These are phyloP conservation scores for Leptographium radiaticola DNA, from an alignment of 2,329 filamentous ascomycete genomes.

Conservation along the genomic window DNA sequence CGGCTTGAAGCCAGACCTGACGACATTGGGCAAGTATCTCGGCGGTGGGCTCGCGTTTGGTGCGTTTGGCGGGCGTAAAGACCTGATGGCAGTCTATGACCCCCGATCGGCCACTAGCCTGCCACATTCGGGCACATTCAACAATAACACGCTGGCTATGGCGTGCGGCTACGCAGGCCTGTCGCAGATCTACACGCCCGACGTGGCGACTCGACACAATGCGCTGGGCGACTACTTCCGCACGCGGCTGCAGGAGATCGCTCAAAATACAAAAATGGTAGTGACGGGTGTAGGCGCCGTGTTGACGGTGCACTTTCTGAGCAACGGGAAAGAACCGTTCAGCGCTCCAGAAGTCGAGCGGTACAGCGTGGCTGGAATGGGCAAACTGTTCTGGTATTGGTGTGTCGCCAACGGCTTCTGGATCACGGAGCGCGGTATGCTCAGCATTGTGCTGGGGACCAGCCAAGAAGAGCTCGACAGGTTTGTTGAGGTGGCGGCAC, in stretches of 20 bases:
- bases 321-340: not conserved
- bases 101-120: constrained; percentile 30
- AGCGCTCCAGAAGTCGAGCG: constrained; percentile 7
- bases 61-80: constrained; percentile 37
- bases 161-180: constrained; percentile 33
- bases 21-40: constrained; percentile 43
- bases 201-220: constrained; percentile 19
- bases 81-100: constrained; percentile 64
- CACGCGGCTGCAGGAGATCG: constrained; percentile 17
- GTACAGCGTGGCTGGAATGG: constrained; percentile 9
- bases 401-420: constrained; percentile 10
- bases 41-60: constrained; percentile 47
- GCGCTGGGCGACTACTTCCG: constrained; percentile 18
- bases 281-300: constrained; percentile 26
- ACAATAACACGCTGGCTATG: constrained; percentile 46
- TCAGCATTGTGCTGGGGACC: constrained; percentile 9
- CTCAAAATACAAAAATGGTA: constrained; percentile 21
- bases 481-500: constrained; percentile 28
- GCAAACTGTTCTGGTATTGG: constrained; percentile 12
- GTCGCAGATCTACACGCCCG: constrained; percentile 22
- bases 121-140: constrained; percentile 44
- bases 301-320: constrained; percentile 22
- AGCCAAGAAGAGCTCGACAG: constrained; percentile 21
- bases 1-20: constrained; percentile 41
- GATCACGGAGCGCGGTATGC: constrained; percentile 11